Base-by-base conservation (phyloP, 192 early-diverging fungal species). In the Coemansia sp. region DNA sequence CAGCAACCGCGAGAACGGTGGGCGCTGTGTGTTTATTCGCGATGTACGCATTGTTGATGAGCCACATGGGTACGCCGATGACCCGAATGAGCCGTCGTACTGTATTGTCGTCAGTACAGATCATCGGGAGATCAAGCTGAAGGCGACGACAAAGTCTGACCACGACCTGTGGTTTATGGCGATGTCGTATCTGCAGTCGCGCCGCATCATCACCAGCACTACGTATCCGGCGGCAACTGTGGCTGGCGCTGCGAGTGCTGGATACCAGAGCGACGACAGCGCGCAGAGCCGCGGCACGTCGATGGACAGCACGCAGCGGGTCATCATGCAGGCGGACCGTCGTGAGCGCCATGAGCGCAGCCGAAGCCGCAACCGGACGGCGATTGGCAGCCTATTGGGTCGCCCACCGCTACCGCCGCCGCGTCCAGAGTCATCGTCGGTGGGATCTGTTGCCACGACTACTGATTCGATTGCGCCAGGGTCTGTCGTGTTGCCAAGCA, bases 81-180 rank as follows among this genome's bases (percentile, higher is more conserved):
- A 54, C 22, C 73, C 71, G 24, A 57, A 65, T 32, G 66, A 86
- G 59, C 87, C 87, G 1, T 62, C 69, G 39, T 81, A 86, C 61
- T 87, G 85, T 66, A 76, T 92, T 35, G 39, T 91, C 19, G 69
- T 92, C 3, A 80, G 84, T 22, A 92, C 90, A n/a, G 82, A 77
- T 12, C 85, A 79, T 51, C 83, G 90, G 18, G 85, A 89, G 69
- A 66, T 92, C 52, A 92, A 92, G 73, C 64, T 92, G 68, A 90
- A 82, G 53, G 90, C 90, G 10, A 81, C 77, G 4, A 82, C 72
- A 9, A 84, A 84, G 54, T 83, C 85, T 20, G 84, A 86, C 41
- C 90, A 92, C 61, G 88, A 89, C 27, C 65, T 85, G 43, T 92
- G 90, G 90, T 86, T 79, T 62, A 74, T 86, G 77, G 89, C 82